A percentile compares a stretch with the other conserved stretches of the same genome.
Evolutionary conservation across 345 rosid genomes (phyloP).

Genomic region (Populus euphratica): DNA sequence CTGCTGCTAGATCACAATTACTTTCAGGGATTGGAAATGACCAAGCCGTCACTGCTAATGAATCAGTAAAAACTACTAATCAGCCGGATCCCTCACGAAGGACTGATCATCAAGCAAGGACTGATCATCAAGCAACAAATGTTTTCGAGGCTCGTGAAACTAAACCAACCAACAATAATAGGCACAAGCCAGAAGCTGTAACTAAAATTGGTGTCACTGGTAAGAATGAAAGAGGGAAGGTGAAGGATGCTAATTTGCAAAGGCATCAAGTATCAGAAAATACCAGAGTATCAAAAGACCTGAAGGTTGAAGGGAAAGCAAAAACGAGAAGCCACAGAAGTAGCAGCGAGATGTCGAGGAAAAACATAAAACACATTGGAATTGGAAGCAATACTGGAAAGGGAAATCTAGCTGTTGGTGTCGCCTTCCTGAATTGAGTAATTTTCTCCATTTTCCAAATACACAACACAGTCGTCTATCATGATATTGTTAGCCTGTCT

Average conservation of each 20-base stretch:
- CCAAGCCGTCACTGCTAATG: conserved; percentile 11
- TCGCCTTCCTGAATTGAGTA: conserved; percentile 34
- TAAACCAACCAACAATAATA: conserved; percentile 8
- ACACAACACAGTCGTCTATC: neutral
- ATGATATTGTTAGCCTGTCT: neutral
- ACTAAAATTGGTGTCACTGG: conserved; percentile 14
- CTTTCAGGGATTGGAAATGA: conserved; percentile 27
- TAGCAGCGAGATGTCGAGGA: conserved; percentile 34
- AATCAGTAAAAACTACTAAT: conserved; percentile 1
- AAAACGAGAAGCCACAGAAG: conserved; percentile 27
- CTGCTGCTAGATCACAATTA: conserved; percentile 18
- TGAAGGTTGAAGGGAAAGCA: conserved; percentile 21
- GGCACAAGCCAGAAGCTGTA: conserved; percentile 8
- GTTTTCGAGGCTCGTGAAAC: conserved; percentile 19
- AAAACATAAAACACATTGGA: conserved; percentile 34
- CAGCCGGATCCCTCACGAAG: conserved; percentile 10
- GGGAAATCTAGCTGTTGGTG: conserved; percentile 38
- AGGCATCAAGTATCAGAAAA: conserved; percentile 18
- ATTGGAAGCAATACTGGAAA: conserved; percentile 29
- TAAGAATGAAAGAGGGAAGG: conserved; percentile 29
- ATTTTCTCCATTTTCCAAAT: neutral
- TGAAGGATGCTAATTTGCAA: conserved; percentile 19
- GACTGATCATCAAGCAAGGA: conserved; percentile 12
- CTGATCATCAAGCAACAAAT: conserved; percentile 13
- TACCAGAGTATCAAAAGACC: conserved; percentile 20